Base-by-base conservation (phyloP, 1,139 yeast species). In the Magnusiomyces tetraspermus region DNA sequence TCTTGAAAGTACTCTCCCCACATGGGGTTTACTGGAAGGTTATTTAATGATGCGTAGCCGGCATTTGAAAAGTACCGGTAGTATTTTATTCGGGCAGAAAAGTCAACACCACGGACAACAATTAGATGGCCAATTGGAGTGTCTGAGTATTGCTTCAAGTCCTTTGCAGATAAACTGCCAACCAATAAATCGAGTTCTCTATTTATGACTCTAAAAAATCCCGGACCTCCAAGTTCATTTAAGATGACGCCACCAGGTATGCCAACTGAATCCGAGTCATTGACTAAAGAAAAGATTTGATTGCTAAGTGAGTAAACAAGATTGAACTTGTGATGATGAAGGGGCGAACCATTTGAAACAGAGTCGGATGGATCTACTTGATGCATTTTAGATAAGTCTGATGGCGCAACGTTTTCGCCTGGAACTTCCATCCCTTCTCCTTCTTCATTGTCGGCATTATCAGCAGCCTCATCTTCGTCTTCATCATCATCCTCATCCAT, bases 21-120 rank as follows among this genome's bases (percentile, higher is more conserved):
- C 1, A 51, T 44, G 1, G 59, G 58, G 42, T 65, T 67, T 2
- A 52, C 53, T 1, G 61, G 60, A 28, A 61, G 59, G 21, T 59
- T 56, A 0, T 64, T 58, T 44, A 72, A 63, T 19, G 59, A 62
- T 13, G 68, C 58, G 50, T 72, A 75, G 49, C 74, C 69, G 3
- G 67, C 63, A 43, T 73, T 71, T 0, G 83, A 75, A 57, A 83
- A 80, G 59, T 85, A 82, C 42, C 95, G 72, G 63, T 80, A 86
- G 60, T 80, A 85, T 61, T 85, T 85, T 58, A 76, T 73, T 59
- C 88, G 80, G 0, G 95, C 94, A 56, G 79, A 81, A 58, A 82
- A 81, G 61, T 85, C 94, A 55, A 82, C 79, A 28, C 83, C 82
- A 55, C 86, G 73, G 1, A 84, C 74, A 1, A 87, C 68, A 1